These are phyloP conservation scores for Psidium guajava DNA, from an alignment of 345 rosid genomes.

Conservation along the genomic window DNA sequence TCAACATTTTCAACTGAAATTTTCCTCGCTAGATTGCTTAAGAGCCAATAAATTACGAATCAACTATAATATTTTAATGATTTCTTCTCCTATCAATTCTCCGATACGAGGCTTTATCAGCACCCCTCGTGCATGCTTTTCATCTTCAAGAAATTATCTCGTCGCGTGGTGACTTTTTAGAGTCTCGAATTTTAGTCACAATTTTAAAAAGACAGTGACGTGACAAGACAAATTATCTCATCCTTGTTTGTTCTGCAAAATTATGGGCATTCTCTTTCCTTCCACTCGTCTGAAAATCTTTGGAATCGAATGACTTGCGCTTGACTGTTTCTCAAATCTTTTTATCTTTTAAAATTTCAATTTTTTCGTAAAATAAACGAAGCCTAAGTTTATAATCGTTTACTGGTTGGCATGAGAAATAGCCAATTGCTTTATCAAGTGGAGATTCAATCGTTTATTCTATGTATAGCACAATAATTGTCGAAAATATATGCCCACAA, in stretches of 20 bases:
- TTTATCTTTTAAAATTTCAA: neutral
- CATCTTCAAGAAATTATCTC: neutral
- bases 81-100: neutral
- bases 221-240: neutral
- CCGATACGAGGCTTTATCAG: accelerated
- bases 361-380: too few species aligned
- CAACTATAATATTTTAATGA: neutral
- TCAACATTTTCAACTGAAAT: accelerated
- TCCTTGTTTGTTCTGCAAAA: neutral
- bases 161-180: neutral
- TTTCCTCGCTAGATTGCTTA: neutral
- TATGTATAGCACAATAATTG: neutral
- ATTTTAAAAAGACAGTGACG: neutral
- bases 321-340: neutral
- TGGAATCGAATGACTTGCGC: neutral
- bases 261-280: neutral
- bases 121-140: accelerated
- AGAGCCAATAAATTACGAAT: neutral
- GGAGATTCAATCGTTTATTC: neutral
- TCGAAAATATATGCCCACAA: neutral
- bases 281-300: neutral
- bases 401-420: neutral
- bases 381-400: too few species aligned
- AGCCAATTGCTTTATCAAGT: neutral
- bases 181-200: neutral